phyloP scores from a whole-genome alignment of 164 flowering plant species.

The Saururus chinensis region DNA sequence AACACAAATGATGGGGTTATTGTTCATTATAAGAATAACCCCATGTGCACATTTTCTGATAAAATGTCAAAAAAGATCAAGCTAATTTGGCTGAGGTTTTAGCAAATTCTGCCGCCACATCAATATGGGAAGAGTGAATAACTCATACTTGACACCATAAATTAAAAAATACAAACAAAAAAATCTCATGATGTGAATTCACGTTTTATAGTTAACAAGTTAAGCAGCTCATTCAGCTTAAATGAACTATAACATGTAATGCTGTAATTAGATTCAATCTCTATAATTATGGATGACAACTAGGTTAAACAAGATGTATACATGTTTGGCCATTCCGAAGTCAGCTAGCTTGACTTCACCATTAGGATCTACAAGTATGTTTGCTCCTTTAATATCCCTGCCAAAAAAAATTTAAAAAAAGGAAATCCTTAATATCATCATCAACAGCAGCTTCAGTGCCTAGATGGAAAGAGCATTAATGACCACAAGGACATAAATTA shows the following conservation, averaged over 20 bases:
- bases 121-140: neutral
- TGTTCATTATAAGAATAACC: no score
- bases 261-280: neutral
- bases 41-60: no score
- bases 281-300: neutral
- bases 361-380: constrained; percentile 64
- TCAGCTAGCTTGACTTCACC: constrained; percentile 70
- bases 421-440: neutral
- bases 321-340: constrained; percentile 90
- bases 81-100: no score
- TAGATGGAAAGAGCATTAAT: neutral
- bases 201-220: neutral
- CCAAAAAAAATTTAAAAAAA: neutral
- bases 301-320: constrained; percentile 7
- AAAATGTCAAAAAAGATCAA: no score
- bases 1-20: no score
- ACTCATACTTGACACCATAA: neutral
- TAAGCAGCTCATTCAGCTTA: neutral
- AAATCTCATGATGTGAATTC: no score
- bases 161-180: neutral
- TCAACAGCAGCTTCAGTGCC: no score
- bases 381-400: constrained; percentile 88
- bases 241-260: neutral
- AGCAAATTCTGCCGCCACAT: no score
- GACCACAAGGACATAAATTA: constrained; percentile 5